phyloP scores from a whole-genome alignment of 106 monocot species.

The Platanthera zijinensis region DNA sequence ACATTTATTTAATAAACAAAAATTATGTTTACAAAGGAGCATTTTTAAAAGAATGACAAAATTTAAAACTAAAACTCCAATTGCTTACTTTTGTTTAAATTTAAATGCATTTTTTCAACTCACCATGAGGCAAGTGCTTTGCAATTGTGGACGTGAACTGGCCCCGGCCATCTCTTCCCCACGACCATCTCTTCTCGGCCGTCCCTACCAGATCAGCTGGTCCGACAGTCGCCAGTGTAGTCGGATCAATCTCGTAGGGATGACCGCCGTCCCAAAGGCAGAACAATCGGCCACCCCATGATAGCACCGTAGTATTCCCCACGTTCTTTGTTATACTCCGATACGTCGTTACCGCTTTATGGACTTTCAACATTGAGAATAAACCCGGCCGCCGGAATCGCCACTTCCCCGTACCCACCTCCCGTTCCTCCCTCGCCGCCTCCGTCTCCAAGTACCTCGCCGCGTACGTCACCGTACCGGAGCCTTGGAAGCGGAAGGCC shows the following conservation, averaged over 20 bases:
- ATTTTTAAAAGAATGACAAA: too few relatives aligned
- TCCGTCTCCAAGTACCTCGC: constrained; percentile 69
- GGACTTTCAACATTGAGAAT: constrained; percentile 51
- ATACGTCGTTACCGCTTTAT: constrained; percentile 29
- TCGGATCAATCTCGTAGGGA: constrained; percentile 63
- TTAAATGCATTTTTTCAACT: too few relatives aligned
- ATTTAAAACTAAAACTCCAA: too few relatives aligned
- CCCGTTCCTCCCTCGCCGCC: constrained; percentile 56
- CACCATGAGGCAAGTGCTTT: background rate
- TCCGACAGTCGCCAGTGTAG: constrained; percentile 50
- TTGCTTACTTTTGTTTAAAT: too few relatives aligned
- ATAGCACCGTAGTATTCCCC: constrained; percentile 71
- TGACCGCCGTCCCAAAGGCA: constrained; percentile 91
- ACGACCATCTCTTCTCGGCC: too few relatives aligned
- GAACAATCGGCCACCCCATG: constrained; percentile 58
- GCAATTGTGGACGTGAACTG: background rate
- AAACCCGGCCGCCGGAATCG: constrained; percentile 67
- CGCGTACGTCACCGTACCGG: constrained; percentile 31
- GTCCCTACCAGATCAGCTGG: constrained; percentile 23
- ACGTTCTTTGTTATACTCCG: constrained; percentile 87
- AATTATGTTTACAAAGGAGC: too few relatives aligned
- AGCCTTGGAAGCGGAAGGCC: constrained; percentile 46
- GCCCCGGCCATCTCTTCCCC: too few relatives aligned
- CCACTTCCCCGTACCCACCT: constrained; percentile 25
- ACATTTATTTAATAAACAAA: too few relatives aligned